A percentile compares a stretch with the other conserved stretches of the same genome.
These are phyloP conservation scores for Boletellus ananas DNA, from an alignment of 768 basidiomycete genomes.

Conservation along the genomic window DNA sequence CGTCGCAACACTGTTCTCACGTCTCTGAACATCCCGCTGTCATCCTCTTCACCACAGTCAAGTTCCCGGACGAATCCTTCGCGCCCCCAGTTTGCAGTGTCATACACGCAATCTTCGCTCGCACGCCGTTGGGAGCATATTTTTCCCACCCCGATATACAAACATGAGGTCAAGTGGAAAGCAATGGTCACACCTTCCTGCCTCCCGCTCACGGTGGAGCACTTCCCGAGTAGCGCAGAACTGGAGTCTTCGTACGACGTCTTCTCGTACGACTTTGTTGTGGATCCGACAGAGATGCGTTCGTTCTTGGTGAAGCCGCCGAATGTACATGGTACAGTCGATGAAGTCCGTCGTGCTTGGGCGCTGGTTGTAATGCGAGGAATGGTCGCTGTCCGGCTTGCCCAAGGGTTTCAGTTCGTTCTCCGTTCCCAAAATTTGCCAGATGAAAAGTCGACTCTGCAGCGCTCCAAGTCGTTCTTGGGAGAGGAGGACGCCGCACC, in stretches of 20 bases:
- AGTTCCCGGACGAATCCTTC: slow-evolving; percentile 60
- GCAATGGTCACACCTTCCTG: slow-evolving; percentile 81
- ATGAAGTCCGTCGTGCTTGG: slow-evolving; percentile 65
- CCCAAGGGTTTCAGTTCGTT: slow-evolving; percentile 94
- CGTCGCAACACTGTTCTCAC: slow-evolving; percentile 50
- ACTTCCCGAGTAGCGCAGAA: slow-evolving; percentile 75
- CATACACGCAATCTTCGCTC: slow-evolving; percentile 66
- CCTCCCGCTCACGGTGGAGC: slow-evolving; percentile 86
- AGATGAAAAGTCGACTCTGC: slow-evolving; percentile 35
- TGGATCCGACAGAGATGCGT: slow-evolving; percentile 78
- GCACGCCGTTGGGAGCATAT: slow-evolving; percentile 89
- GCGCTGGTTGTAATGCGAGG: slow-evolving; percentile 83
- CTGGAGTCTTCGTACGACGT: slow-evolving; percentile 75
- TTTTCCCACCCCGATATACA: slow-evolving; percentile 66
- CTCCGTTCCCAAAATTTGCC: slow-evolving; percentile 41
- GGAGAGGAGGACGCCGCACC: slow-evolving; percentile 51
- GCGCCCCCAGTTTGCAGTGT: slow-evolving; percentile 51
- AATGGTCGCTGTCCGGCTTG: slow-evolving; percentile 88
- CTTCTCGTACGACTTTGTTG: slow-evolving; percentile 84
- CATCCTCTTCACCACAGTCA: slow-evolving; percentile 44
- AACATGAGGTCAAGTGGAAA: slow-evolving; percentile 91
- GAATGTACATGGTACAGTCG: slow-evolving; percentile 41
- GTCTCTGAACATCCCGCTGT: slow-evolving; percentile 38
- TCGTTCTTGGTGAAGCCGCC: slow-evolving; percentile 82
- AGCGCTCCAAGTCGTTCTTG: slow-evolving; percentile 56